Base-by-base conservation (phyloP, 2,329 filamentous ascomycete genomes). In the Aureobasidium zeae region DNA sequence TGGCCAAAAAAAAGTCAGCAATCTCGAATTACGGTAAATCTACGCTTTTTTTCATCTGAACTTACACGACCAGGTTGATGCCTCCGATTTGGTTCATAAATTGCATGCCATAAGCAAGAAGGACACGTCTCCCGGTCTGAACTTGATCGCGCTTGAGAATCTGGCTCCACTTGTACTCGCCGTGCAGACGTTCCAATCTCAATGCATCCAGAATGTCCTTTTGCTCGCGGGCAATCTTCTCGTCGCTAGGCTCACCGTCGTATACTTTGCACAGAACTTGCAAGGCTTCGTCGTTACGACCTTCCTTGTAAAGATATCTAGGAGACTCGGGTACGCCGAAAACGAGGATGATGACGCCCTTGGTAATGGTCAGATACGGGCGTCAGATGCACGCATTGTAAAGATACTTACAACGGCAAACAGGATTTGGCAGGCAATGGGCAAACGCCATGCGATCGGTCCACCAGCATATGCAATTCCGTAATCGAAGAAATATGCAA, bases 371-470 rank as follows among this genome's bases (percentile, higher is more conserved):
- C 32, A 32, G 13, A 8, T 15, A 5, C 8, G 4, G n/a, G n/a
- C n/a, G n/a, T n/a, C n/a, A n/a, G n/a, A 17, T 37, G 11, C n/a
- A 11, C 12, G 12, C 2, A 12, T 10, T 12, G 5, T 20, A 12
- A 15, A 6, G 13, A n/a, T 42, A 50, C 32, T 10, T 41, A 62
- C 52, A 17, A 66, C 45, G 1, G 62, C 59, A 30, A 67, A 65
- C 17, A 70, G 50, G 13, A 65, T 58, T 49, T 72, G 69, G 43
- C 63, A 68, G 4, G 64, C 66, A 30, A 71, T 65, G 0, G 68
- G 68, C 0, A 71, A 46, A 12, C 69, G 54, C 68, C 68, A 72
- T 3, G 63, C 64, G 11, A 69, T 61, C 3, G 59, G 57, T 2
- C 67, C 67, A n/a, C 56, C 51, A 9, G 63, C 58, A 26, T 56